Base-by-base conservation (phyloP, 192 early-diverging fungal species). In the Coemansia sp. region DNA sequence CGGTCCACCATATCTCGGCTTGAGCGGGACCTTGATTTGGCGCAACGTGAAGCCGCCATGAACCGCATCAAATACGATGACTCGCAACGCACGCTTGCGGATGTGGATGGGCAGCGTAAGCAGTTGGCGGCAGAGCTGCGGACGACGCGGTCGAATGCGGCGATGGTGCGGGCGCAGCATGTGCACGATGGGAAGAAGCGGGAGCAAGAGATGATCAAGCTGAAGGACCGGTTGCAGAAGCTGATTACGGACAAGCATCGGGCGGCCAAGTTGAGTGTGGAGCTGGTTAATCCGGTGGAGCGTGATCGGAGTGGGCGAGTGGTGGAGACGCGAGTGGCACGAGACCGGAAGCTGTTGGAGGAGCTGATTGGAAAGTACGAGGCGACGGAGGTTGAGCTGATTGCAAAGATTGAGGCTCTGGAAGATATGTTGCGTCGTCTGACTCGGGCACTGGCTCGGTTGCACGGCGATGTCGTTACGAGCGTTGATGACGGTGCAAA, bases 191-290 rank as follows among this genome's bases (percentile, higher is more conserved):
- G 62, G 24, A 74, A 69, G 63, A 83, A 79, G 56, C 75, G 75
- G 62, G 82, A 83, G 50, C 72, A 70, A 11, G 76, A 78, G 55
- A 45, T 56, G 3, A 27, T 43, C 0, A 64, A 65, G 38, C 60
- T 83, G 8, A 75, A 75, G 58, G 82, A 83, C 39, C 62, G 75
- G 17, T 23, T 83, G 60, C 82, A 83, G 65, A 70, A 69, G 47
- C 57, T 76, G 11, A 74, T 75, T n/a, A 62, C 67, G 0, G 82
- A 83, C 35, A 78, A 79, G 62, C 68, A 72, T 32, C 51, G 72
- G 0, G 9, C 60, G 14, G 63, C 68, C 2, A 75, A 79, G 37
- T 51, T 75, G 12, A 25, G 32, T 17, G 48, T 83, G 5, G 66
- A 79, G 53, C 29, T 83, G 19, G 29, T 61, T 11, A 83, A 83